A percentile compares a stretch with the other conserved stretches of the same genome.
Evolutionary conservation across 768 basidiomycete genomes (phyloP).

Genomic region (Boletus patriciae): DNA sequence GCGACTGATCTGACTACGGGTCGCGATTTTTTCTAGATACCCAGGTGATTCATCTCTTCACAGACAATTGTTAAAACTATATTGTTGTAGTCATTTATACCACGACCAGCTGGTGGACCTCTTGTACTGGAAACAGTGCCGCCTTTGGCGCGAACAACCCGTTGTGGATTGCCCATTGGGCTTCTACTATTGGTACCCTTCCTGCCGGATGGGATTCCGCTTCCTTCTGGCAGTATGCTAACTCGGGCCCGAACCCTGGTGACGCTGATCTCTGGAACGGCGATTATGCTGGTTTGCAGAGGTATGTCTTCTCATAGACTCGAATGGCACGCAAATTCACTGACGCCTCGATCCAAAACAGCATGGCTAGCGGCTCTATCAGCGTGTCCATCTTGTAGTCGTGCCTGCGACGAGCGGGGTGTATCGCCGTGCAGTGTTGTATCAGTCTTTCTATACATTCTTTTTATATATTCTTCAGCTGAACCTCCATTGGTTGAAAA

Average conservation of each 20-base stretch:
- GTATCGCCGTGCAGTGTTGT: neutral
- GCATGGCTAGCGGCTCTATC: conserved; percentile 25
- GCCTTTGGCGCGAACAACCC: conserved; percentile 49
- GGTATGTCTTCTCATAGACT: conserved; percentile 26
- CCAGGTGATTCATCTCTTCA: conserved; percentile 34
- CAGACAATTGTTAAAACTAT: conserved; percentile 2
- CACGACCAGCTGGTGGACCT: too few relatives aligned
- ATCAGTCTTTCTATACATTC: too few relatives aligned
- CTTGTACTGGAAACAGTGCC: too few relatives aligned
- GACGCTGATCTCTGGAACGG: conserved; percentile 62
- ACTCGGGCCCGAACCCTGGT: conserved; percentile 55
- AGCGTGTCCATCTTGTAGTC: neutral
- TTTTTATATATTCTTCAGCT: too few relatives aligned
- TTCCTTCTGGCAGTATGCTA: conserved; percentile 65
- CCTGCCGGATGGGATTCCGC: conserved; percentile 68
- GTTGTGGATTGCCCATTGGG: conserved; percentile 59
- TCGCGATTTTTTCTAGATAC: conserved; percentile 36
- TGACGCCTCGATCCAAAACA: neutral
- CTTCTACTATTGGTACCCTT: conserved; percentile 50
- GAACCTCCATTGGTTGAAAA: neutral
- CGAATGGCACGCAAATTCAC: neutral
- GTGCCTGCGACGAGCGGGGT: neutral
- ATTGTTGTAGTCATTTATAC: conserved; percentile 55
- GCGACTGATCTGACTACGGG: neutral
- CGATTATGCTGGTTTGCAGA: conserved; percentile 41